Evolutionary conservation across 257 asterid species (phyloP).

Genomic region (Salvia hispanica): DNA sequence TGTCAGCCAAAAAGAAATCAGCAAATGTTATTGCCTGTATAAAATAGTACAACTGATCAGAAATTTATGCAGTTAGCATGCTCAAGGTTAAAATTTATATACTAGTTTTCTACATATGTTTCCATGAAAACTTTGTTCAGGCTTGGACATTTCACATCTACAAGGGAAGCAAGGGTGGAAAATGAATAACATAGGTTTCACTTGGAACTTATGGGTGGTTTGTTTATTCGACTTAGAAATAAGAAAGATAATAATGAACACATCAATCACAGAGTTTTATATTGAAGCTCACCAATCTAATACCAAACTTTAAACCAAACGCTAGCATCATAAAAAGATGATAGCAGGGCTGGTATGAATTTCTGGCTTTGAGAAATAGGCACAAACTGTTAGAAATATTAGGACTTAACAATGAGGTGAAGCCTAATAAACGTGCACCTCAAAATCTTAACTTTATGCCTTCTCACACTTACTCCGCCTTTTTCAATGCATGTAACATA

Average conservation of each 20-base stretch:
- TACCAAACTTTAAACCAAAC: slow-evolving; percentile 24
- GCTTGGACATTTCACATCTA: slow-evolving; percentile 13
- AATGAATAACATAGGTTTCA: slow-evolving; percentile 21
- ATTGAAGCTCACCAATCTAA: slow-evolving; percentile 19
- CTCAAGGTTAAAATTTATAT: slow-evolving; percentile 9
- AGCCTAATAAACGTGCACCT: slow-evolving; percentile 21
- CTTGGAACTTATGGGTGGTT: slow-evolving; percentile 13
- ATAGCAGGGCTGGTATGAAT: slow-evolving; percentile 15
- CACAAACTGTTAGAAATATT: slow-evolving; percentile 8
- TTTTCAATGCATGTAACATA: slow-evolving; percentile 10
- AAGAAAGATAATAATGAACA: not conserved
- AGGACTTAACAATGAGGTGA: slow-evolving; percentile 17
- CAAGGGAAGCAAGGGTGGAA: slow-evolving; percentile 11
- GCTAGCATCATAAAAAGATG: slow-evolving; percentile 6
- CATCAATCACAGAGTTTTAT: slow-evolving; percentile 5
- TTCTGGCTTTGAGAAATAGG: not conserved
- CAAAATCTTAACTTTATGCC: slow-evolving; percentile 7
- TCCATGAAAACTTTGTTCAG: slow-evolving; percentile 18
- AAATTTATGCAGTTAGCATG: slow-evolving; percentile 1
- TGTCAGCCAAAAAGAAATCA: slow-evolving; percentile 96
- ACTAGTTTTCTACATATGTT: slow-evolving; percentile 1
- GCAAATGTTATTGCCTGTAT: slow-evolving; percentile 90
- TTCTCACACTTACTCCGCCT: slow-evolving; percentile 14
- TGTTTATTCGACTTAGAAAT: slow-evolving; percentile 19
- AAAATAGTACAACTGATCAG: slow-evolving; percentile 37